A percentile compares a stretch with the other conserved stretches of the same genome.
These are phyloP conservation scores for Piloderma croceum DNA, from an alignment of 768 basidiomycete species.

Conservation along the genomic window DNA sequence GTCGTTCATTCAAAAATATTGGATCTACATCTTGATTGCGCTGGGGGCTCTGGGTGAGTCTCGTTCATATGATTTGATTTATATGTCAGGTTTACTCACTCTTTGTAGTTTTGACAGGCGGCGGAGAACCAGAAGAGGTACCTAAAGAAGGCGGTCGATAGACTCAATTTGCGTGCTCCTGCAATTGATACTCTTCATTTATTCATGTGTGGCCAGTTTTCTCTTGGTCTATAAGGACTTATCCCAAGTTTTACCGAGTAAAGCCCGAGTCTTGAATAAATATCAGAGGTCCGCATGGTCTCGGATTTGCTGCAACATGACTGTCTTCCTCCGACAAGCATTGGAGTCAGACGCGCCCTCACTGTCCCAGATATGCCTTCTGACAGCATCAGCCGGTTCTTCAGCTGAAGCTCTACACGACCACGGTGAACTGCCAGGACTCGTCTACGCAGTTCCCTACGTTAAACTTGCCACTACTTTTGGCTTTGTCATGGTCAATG, in stretches of 20 bases:
- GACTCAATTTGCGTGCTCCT: too few species aligned
- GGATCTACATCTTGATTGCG: slow-evolving; percentile 48
- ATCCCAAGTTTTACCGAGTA: too few species aligned
- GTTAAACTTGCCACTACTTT: slow-evolving; percentile 54
- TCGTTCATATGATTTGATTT: too few species aligned
- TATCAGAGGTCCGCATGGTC: too few species aligned
- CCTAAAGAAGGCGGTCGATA: too few species aligned
- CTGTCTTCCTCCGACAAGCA: slow-evolving; percentile 50
- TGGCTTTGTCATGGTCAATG: slow-evolving; percentile 69
- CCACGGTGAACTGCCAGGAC: slow-evolving; percentile 58
- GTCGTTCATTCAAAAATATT: slow-evolving; percentile 59
- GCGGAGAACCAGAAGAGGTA: background rate
- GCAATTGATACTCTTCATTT: too few species aligned
- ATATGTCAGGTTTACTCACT: too few species aligned
- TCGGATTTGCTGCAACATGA: too few species aligned
- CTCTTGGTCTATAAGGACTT: too few species aligned
- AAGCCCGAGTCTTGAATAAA: too few species aligned
- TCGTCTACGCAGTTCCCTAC: slow-evolving; percentile 74
- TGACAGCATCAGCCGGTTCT: slow-evolving; percentile 66
- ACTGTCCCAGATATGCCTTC: slow-evolving; percentile 67
- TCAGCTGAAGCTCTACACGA: slow-evolving; percentile 61
- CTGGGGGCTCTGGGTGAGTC: slow-evolving; percentile 39
- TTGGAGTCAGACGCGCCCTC: slow-evolving; percentile 47
- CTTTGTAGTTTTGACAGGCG: background rate
- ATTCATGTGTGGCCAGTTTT: too few species aligned